Evolutionary conservation across 495 filamentous ascomycete genomes (phyloP).

Genomic region (Aspergillus sclerotiicarbonarius): DNA sequence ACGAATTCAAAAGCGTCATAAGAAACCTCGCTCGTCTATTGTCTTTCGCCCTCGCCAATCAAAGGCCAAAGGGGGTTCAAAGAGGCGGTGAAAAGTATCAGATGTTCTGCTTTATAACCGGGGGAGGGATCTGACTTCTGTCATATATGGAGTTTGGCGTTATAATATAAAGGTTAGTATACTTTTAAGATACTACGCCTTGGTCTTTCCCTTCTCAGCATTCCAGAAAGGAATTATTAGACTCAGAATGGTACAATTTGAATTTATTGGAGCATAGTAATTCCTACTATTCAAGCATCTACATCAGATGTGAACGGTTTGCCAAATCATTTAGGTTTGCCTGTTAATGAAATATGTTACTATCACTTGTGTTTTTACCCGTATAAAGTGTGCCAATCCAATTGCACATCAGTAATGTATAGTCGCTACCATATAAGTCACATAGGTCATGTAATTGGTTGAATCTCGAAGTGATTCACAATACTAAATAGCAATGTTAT

Average conservation of each 20-base stretch:
- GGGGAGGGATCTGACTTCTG: not conserved
- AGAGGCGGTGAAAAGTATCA: constrained; percentile 27
- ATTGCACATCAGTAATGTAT: too few species aligned
- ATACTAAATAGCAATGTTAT: too few species aligned
- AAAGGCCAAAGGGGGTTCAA: constrained; percentile 30
- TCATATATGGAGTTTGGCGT: not conserved
- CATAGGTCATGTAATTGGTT: not conserved
- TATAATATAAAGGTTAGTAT: not conserved
- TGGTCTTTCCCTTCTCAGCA: not conserved
- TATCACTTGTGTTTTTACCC: too few species aligned
- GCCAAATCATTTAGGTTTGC: too few species aligned
- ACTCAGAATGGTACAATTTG: too few species aligned
- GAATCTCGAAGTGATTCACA: not conserved
- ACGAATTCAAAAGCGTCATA: constrained; percentile 41
- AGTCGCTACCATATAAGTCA: not conserved
- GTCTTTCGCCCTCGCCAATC: constrained; percentile 35
- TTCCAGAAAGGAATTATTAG: not conserved
- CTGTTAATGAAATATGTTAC: too few species aligned
- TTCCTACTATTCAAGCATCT: too few species aligned
- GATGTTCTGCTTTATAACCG: not conserved
- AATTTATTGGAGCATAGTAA: too few species aligned
- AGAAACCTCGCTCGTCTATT: constrained; percentile 43
- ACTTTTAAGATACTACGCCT: too few species aligned
- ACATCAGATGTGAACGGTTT: too few species aligned
- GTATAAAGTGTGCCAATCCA: too few species aligned